phyloP scores from a whole-genome alignment of 768 basidiomycete species.

The Pleurotus tuoliensis region DNA sequence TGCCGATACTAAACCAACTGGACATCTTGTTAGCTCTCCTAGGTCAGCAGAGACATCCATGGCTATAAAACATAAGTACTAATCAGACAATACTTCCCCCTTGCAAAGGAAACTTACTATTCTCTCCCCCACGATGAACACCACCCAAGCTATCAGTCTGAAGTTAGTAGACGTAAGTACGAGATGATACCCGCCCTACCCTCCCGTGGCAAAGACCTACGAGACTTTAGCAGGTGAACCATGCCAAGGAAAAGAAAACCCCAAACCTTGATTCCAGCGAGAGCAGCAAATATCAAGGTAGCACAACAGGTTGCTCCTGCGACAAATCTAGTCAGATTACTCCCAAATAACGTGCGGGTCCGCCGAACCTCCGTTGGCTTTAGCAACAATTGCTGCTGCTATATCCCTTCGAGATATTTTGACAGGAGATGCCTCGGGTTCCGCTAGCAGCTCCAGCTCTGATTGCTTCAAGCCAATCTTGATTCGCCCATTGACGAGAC shows the following conservation, averaged over 20 bases:
- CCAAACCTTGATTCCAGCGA: constrained; percentile 81
- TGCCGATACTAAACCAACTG: constrained; percentile 89
- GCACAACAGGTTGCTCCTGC: constrained; percentile 68
- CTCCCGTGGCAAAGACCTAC: constrained; percentile 89
- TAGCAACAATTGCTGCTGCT: constrained; percentile 64
- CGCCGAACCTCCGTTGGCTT: constrained; percentile 65
- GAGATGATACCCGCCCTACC: constrained; percentile 43
- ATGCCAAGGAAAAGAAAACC: neutral
- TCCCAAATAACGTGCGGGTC: neutral
- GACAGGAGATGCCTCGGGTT: constrained; percentile 38
- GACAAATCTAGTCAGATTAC: constrained; percentile 14
- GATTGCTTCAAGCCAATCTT: constrained; percentile 73
- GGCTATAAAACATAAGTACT: constrained; percentile 39
- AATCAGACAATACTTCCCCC: neutral
- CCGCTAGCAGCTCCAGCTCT: constrained; percentile 70
- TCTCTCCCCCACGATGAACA: constrained; percentile 61
- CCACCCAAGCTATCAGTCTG: constrained; percentile 60
- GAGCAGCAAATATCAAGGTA: constrained; percentile 68
- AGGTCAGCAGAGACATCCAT: constrained; percentile 96
- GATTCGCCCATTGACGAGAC: constrained; percentile 74
- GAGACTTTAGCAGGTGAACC: constrained; percentile 3
- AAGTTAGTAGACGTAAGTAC: neutral
- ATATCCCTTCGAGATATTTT: constrained; percentile 84
- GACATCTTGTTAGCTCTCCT: constrained; percentile 82
- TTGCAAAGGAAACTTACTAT: constrained; percentile 24